These are phyloP conservation scores for Geranomyces variabilis DNA, from an alignment of 192 early-diverging fungal species.

Conservation along the genomic window DNA sequence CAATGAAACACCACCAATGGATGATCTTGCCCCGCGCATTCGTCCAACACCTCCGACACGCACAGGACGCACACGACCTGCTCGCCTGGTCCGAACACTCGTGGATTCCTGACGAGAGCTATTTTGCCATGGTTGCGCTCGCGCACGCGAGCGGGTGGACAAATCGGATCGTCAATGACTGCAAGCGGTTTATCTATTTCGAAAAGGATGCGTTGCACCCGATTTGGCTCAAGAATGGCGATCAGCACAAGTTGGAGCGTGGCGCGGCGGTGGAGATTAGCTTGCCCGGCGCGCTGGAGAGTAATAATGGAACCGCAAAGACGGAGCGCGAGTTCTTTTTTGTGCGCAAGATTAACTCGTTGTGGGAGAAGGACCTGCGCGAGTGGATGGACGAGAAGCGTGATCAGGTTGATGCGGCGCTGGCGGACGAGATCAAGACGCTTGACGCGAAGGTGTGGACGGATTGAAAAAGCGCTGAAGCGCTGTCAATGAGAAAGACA, in stretches of 20 bases:
- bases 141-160: constrained; percentile 20
- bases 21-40: constrained; percentile 46
- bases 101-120: constrained; percentile 52
- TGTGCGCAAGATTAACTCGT: constrained; percentile 27
- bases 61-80: constrained; percentile 35
- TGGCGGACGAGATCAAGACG: constrained; percentile 24
- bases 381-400: constrained; percentile 32
- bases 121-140: constrained; percentile 41
- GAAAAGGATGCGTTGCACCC: constrained; percentile 32
- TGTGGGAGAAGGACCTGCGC: constrained; percentile 21
- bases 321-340: constrained; percentile 28
- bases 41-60: constrained; percentile 38
- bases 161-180: constrained; percentile 34
- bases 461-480: constrained; percentile 1
- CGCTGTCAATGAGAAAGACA: no score
- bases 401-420: constrained; percentile 21
- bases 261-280: constrained; percentile 26
- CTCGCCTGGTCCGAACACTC: constrained; percentile 45
- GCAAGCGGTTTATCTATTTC: constrained; percentile 43
- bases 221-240: constrained; percentile 37
- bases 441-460: constrained; percentile 20
- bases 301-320: neutral
- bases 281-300: neutral
- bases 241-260: constrained; percentile 21
- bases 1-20: constrained; percentile 55